Evolutionary conservation across 78 protist genomes (phyloP).

Genomic region (Isochrysis galbana): DNA sequence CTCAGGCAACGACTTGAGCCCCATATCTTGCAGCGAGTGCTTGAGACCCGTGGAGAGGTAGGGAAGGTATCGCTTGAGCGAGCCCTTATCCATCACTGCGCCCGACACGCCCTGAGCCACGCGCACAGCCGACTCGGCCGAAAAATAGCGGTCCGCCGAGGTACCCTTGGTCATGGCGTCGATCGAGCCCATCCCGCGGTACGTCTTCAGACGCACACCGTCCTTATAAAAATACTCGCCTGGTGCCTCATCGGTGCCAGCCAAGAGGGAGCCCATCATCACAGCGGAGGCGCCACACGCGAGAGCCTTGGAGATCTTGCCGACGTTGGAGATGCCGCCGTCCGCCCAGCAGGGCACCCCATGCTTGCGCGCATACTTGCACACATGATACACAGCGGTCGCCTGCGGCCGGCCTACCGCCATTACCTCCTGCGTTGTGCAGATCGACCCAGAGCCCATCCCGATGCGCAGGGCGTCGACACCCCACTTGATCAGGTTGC

Average conservation of each 20-base stretch:
- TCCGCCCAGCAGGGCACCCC: conserved; percentile 93
- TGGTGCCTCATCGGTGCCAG: conserved; percentile 92
- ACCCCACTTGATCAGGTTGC: conserved; percentile 83
- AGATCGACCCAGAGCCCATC: conserved; percentile 94
- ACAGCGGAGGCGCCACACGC: conserved; percentile 87
- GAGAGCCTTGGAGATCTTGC: conserved; percentile 90
- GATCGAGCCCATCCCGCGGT: conserved; percentile 93
- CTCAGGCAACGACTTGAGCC: conserved; percentile 28
- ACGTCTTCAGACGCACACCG: conserved; percentile 84
- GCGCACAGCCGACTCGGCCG: conserved; percentile 43
- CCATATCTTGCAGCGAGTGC: conserved; percentile 87
- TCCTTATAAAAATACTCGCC: conserved; percentile 82
- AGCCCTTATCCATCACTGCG: conserved; percentile 86
- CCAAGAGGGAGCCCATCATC: conserved; percentile 95
- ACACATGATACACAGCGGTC: conserved; percentile 81
- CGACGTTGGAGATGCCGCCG: conserved; percentile 89
- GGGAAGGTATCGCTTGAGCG: conserved; percentile 11
- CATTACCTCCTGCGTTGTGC: conserved; percentile 92
- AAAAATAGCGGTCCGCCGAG: conserved; percentile 72
- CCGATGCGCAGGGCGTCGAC: conserved; percentile 93
- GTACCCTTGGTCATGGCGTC: conserved; percentile 82
- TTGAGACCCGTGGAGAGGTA: conserved; percentile 25
- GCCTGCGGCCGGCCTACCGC: conserved; percentile 81
- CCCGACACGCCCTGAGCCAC: conserved; percentile 91
- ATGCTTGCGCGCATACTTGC: conserved; percentile 44